These are phyloP conservation scores for Juglanconis oblonga DNA, from an alignment of 2,329 filamentous ascomycete genomes.

Conservation along the genomic window DNA sequence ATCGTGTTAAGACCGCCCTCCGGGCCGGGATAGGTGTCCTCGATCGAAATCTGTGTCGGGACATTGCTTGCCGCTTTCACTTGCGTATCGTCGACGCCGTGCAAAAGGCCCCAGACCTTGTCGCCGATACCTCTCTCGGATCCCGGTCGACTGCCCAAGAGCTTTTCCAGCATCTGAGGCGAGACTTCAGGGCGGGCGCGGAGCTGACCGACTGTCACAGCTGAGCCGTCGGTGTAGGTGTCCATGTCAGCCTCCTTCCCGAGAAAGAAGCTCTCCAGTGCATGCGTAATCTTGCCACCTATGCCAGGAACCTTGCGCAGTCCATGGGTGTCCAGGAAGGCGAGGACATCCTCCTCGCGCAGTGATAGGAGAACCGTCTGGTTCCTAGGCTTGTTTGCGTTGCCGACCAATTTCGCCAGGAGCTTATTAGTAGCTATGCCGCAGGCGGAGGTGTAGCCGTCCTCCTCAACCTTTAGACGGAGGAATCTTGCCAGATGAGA, in stretches of 20 bases:
- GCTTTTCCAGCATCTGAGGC: slow-evolving; percentile 60
- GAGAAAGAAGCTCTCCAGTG: slow-evolving; percentile 53
- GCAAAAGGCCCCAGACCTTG: slow-evolving; percentile 73
- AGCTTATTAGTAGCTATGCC: slow-evolving; percentile 87
- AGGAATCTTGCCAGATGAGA: slow-evolving; percentile 79
- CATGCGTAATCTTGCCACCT: slow-evolving; percentile 69
- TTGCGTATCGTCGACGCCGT: slow-evolving; percentile 74
- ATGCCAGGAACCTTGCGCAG: slow-evolving; percentile 83
- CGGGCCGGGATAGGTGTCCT: slow-evolving; percentile 71
- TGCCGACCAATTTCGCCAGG: slow-evolving; percentile 80
- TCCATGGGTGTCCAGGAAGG: slow-evolving; percentile 73
- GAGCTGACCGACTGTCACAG: slow-evolving; percentile 64
- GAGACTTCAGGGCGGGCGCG: slow-evolving; percentile 62
- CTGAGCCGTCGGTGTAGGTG: slow-evolving; percentile 34
- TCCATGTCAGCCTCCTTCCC: slow-evolving; percentile 30
- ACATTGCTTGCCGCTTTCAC: slow-evolving; percentile 70
- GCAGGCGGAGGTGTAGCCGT: slow-evolving; percentile 84
- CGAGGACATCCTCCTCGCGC: slow-evolving; percentile 50
- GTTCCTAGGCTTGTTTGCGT: slow-evolving; percentile 78
- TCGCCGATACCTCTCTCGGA: slow-evolving; percentile 68
- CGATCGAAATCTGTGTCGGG: slow-evolving; percentile 88
- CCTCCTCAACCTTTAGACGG: slow-evolving; percentile 67
- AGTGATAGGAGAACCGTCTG: slow-evolving; percentile 81
- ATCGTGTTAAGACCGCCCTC: slow-evolving; percentile 63
- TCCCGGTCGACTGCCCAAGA: slow-evolving; percentile 65